Evolutionary conservation across 352 stramenopile genomes (phyloP), one percentile per base, ranked within the genome.

Genomic region (Phytophthora sansomeana): DNA sequence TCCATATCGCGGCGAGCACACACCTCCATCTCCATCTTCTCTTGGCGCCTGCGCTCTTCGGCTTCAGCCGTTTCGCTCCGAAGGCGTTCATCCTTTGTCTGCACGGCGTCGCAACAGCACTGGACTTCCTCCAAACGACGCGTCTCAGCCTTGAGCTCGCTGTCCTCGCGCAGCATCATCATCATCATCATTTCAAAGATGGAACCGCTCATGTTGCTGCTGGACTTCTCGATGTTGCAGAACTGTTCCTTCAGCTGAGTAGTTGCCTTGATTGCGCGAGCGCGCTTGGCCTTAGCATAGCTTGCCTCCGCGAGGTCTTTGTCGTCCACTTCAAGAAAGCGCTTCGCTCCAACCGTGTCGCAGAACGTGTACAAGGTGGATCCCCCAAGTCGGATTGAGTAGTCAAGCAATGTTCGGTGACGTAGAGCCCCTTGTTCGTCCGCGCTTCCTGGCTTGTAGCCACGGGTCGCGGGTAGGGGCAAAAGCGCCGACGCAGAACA

Each of bases 161-260:
- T 50, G 30, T 50, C 43, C 11, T 50, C 42, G 9, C 42, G 42
- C 17, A 49, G 16, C n/a, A n/a, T n/a, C n/a, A n/a, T n/a, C 3
- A 49, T 3, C 42, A 50, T 7, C 43, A 50, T 50, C 21, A 50
- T 50, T 5, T 50, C 43, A 13, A 50, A 50, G 19, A 10, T 35
- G 24, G 19, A 33, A 21, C 9, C 33, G 0, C 43, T 21, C 24
- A 50, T 7, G 43, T 32, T 50, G 24, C 43, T 50, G 11, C 24
- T 3, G 11, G 9, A 4, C 3, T 13, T 50, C n/a, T 50, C 24
- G 7, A 50, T 17, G 21, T 50, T 21, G 24, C 7, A 4, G 2
- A 50, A 21, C 7, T 50, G 30, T 6, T 50, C 6, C 33, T 50
- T 50, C 24, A 30, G 16, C 9, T 17, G 5, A 9, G 21, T 50